Evolutionary conservation across 495 filamentous ascomycete genomes (phyloP), one percentile per base, ranked within the genome.

Genomic region (Aspergillus panamensis): DNA sequence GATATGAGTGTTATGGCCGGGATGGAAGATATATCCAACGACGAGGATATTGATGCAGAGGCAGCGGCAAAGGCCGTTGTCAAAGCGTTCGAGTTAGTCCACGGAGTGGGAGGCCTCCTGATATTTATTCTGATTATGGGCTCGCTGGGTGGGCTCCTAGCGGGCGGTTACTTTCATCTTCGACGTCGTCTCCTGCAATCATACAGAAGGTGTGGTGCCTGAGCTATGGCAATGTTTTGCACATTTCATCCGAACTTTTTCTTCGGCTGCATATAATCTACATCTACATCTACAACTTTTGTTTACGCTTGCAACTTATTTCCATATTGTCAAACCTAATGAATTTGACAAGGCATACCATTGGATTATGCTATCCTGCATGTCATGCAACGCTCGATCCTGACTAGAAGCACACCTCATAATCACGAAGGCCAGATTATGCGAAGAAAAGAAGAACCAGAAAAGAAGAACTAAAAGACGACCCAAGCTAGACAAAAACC

Each of bases 71-170:
- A 72, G 40, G 62, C 69, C 3, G 66, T 69, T 12, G 62, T 58
- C 58, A 66, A 64, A 62, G 73, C 73, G 12, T 72, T 67, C 59
- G 69, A 75, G 10, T 61, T 76, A 37, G 66, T 76, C 21, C 68
- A 63, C 47, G 71, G 66, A 17, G 61, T 75, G 0, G 69, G 72
- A 4, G 65, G 66, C 33, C 51, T 76, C 0, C 49, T 76, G 43
- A 66, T 76, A 31, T 64, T 74, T 55, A 63, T 75, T 42, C 50
- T 73, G 30, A 25, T 69, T 16, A 32, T 55, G 2, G 65, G 69
- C 53, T 61, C 65, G 3, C 33, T 71, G 37, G 65, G 66, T 21
- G 72, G 70, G 29, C 59, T 67, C 10, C 48, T 70, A 42, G 61
- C 55, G n/a, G 64, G 63, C 13, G 17, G 64, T 16, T 69, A 62